Evolutionary conservation across 2,329 filamentous ascomycete genomes (phyloP).

Genomic region (Penicillium freii): DNA sequence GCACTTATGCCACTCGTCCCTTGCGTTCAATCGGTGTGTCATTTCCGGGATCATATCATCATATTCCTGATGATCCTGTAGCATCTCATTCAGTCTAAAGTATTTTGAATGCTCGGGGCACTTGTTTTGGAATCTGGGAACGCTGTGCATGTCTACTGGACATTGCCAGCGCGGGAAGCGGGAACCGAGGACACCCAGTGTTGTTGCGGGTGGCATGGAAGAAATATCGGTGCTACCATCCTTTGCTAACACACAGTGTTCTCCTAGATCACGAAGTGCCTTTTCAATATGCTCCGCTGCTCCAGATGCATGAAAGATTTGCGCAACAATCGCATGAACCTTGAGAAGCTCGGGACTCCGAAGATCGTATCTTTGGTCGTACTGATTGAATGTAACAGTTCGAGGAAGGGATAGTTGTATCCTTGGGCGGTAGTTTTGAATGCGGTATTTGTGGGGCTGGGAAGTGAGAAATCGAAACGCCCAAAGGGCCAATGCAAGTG

Average conservation of each 20-base stretch:
- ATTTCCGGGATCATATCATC: too few species aligned
- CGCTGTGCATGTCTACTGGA: neutral
- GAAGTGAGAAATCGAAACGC: neutral
- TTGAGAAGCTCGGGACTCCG: neutral
- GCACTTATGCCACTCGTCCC: too few species aligned
- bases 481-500: neutral
- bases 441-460: neutral
- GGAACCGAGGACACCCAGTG: constrained; percentile 1
- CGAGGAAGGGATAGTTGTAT: neutral
- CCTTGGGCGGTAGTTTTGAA: neutral
- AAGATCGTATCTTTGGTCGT: neutral
- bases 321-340: neutral
- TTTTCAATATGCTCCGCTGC: neutral
- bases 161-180: neutral
- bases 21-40: too few species aligned
- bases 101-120: neutral
- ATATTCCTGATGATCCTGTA: too few species aligned
- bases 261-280: neutral
- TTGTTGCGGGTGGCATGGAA: neutral
- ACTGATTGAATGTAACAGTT: neutral
- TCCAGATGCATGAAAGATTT: constrained; percentile 7
- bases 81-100: too few species aligned
- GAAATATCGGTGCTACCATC: constrained; percentile 6
- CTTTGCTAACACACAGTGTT: neutral
- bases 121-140: neutral